These are phyloP conservation scores for Triglochin maritima DNA, from an alignment of 106 monocot species.

Conservation along the genomic window DNA sequence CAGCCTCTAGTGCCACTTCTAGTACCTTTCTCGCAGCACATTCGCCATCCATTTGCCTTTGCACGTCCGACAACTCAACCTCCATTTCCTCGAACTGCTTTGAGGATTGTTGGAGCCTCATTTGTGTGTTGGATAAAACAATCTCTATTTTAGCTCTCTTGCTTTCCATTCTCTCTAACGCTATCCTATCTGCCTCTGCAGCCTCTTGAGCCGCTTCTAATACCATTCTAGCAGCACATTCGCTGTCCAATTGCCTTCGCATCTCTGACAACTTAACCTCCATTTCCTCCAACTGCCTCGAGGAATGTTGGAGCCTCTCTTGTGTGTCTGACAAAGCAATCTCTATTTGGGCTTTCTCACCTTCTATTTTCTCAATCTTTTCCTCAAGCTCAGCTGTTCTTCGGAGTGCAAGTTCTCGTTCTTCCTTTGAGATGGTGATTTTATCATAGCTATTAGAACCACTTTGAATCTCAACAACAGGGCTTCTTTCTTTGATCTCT, in stretches of 20 bases:
- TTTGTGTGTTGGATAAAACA: too few relatives aligned
- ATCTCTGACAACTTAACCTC: slow-evolving; percentile 33
- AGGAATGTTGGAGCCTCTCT: slow-evolving; percentile 27
- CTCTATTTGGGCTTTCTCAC: slow-evolving; percentile 44
- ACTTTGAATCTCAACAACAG: slow-evolving; percentile 8
- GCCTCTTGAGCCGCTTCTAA: slow-evolving; percentile 12
- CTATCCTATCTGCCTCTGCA: slow-evolving; percentile 17
- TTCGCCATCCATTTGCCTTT: slow-evolving; percentile 11
- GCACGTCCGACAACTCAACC: slow-evolving; percentile 14
- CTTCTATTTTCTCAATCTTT: slow-evolving; percentile 39
- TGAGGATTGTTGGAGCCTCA: neutral
- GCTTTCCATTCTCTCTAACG: slow-evolving; percentile 1
- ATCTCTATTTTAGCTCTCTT: too few relatives aligned
- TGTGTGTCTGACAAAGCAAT: slow-evolving; percentile 31
- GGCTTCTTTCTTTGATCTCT: slow-evolving; percentile 16
- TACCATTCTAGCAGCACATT: slow-evolving; percentile 20
- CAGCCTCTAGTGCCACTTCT: slow-evolving; percentile 9
- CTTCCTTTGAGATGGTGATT: slow-evolving; percentile 12
- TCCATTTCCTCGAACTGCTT: slow-evolving; percentile 2
- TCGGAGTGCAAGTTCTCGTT: slow-evolving; percentile 18
- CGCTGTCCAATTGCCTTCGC: slow-evolving; percentile 24
- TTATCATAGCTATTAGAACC: slow-evolving; percentile 11
- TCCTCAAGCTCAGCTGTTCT: slow-evolving; percentile 28
- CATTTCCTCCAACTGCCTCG: slow-evolving; percentile 15
- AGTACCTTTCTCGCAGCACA: slow-evolving; percentile 13